Evolutionary conservation across 176 grass and related monocot genomes (phyloP).

Genomic region (Triticum dicoccoides): DNA sequence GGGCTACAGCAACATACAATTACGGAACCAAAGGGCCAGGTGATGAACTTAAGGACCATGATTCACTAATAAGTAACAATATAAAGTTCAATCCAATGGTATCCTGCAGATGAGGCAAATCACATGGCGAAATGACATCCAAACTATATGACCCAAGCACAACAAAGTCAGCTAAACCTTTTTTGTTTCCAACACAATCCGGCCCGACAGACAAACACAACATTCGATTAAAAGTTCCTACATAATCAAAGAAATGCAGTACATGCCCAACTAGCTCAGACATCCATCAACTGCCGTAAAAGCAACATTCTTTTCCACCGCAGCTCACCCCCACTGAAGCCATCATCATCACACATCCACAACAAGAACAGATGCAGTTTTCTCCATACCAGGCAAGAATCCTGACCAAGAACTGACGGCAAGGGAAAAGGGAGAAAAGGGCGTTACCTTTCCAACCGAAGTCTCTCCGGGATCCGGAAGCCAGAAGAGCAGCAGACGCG

Average conservation of each 20-base stretch:
- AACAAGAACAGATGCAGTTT: not conserved
- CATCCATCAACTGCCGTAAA: not conserved
- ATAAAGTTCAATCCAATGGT: not conserved
- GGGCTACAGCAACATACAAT: not conserved
- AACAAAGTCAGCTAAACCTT: not conserved
- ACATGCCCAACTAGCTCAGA: not conserved
- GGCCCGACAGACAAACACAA: not conserved
- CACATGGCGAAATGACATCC: not conserved
- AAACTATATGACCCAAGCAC: not conserved
- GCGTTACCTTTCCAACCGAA: constrained; percentile 10
- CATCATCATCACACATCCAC: not conserved
- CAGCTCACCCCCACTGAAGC: not conserved
- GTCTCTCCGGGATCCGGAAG: constrained; percentile 20
- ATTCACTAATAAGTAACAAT: not conserved
- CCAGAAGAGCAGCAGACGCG: not conserved
- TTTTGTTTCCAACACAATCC: constrained; percentile 7
- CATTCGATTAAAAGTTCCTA: not conserved
- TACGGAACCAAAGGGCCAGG: not conserved
- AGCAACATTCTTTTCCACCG: not conserved
- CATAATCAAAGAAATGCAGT: not conserved
- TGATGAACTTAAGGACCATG: not conserved
- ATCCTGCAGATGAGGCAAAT: not conserved
- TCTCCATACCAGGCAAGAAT: constrained; percentile 4
- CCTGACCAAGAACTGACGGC: not conserved
- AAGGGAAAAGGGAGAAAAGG: not conserved